Evolutionary conservation across 495 filamentous ascomycete species (phyloP).

Genomic region (Articulospora tetracladia): DNA sequence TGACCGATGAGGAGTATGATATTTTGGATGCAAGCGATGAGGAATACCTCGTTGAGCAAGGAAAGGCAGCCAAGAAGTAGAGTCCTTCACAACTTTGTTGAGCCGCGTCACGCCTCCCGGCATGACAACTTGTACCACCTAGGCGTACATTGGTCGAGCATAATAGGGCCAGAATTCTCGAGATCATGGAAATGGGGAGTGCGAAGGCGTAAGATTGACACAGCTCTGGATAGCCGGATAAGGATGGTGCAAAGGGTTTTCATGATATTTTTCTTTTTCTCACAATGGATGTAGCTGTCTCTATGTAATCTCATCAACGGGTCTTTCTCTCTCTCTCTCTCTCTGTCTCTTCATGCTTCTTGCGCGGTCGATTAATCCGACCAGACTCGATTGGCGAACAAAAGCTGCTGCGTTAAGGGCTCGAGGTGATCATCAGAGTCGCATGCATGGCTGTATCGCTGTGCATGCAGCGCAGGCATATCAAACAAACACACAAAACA

Average conservation of each 20-base stretch:
- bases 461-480: background rate
- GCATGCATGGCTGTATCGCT: background rate
- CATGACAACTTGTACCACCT: background rate
- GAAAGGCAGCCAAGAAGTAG: constrained; percentile 28
- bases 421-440: background rate
- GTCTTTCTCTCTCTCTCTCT: background rate
- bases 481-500: too few relatives aligned
- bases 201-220: constrained; percentile 15
- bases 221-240: constrained; percentile 11
- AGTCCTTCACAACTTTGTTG: background rate
- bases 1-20: constrained; percentile 98
- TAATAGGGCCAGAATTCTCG: background rate
- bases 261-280: background rate
- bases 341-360: too few relatives aligned
- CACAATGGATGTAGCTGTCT: background rate
- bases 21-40: constrained; percentile 94
- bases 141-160: background rate
- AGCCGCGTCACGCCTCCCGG: background rate
- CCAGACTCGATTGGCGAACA: background rate
- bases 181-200: background rate
- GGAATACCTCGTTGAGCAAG: constrained; percentile 57
- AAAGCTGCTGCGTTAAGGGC: background rate
- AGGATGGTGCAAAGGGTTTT: constrained; percentile 1
- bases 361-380: background rate
- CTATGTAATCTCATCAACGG: background rate